phyloP scores from a whole-genome alignment of 78 protist species.

The Dictyostelium capitatum region DNA sequence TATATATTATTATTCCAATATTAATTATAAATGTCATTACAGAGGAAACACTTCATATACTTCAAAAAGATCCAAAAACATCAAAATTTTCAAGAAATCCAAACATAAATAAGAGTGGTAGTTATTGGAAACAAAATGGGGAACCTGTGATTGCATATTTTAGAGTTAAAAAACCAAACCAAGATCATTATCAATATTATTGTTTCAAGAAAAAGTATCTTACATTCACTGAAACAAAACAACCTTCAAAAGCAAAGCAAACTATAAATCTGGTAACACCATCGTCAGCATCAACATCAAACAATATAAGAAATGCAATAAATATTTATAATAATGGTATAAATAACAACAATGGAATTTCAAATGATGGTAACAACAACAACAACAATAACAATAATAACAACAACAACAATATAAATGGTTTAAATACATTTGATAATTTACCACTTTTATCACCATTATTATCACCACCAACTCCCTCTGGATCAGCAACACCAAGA shows the following conservation, averaged over 20 bases:
- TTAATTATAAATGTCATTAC: neutral
- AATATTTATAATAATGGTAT: neutral
- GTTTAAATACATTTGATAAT: too few species aligned
- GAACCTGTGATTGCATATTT: conserved; percentile 12
- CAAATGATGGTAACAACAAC: neutral
- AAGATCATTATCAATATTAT: conserved; percentile 10
- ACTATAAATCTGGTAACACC: neutral
- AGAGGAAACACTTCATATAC: conserved; percentile 4
- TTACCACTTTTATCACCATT: too few species aligned
- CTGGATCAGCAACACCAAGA: too few species aligned
- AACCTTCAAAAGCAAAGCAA: neutral
- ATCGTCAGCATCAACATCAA: neutral
- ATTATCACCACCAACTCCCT: too few species aligned
- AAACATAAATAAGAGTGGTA: conserved; percentile 6
- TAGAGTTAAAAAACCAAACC: neutral
- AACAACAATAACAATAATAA: neutral
- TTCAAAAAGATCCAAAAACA: conserved; percentile 1
- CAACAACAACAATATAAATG: too few species aligned
- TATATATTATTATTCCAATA: neutral
- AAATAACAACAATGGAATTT: neutral
- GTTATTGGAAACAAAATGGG: conserved; percentile 9
- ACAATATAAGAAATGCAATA: neutral
- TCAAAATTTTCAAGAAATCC: conserved; percentile 14
- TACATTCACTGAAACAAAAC: neutral
- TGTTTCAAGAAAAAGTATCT: conserved; percentile 6